Conservation (phyloP, 2,329 filamentous ascomycete genomes). For the Pseudophaeomoniella oleicola region DNA sequence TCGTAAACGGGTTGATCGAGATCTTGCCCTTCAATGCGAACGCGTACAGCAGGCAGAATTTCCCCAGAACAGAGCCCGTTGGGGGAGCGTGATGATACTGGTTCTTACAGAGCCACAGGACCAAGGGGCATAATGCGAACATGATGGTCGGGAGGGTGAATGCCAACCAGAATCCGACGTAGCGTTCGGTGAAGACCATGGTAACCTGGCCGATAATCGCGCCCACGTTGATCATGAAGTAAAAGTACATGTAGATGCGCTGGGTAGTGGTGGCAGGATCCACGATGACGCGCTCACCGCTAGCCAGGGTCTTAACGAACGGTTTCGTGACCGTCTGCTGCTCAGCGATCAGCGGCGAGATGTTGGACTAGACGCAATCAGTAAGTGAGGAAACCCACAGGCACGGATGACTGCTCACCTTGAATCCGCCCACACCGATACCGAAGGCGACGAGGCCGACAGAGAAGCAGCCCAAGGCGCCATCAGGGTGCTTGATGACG, state of each 20-base stretch:
- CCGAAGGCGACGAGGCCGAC: constrained; percentile 54
- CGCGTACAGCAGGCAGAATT: constrained; percentile 46
- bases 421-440: constrained; percentile 68
- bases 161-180: constrained; percentile 61
- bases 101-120: constrained; percentile 45
- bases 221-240: constrained; percentile 56
- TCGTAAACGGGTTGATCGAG: constrained; percentile 45
- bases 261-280: constrained; percentile 55
- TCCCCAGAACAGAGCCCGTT: constrained; percentile 56
- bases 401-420: constrained; percentile 42
- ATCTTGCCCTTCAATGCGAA: constrained; percentile 50
- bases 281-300: constrained; percentile 54
- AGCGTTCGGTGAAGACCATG: constrained; percentile 64
- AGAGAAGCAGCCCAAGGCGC: constrained; percentile 49
- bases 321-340: constrained; percentile 49
- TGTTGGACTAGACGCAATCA: constrained; percentile 60
- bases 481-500: constrained; percentile 43
- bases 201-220: constrained; percentile 45
- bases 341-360: constrained; percentile 57
- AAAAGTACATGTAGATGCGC: constrained; percentile 57
- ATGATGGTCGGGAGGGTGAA: constrained; percentile 53
- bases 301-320: constrained; percentile 38
- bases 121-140: constrained; percentile 47
- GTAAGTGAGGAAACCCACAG: constrained; percentile 3
- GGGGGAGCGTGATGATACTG: constrained; percentile 51